These are phyloP conservation scores for Eimeria tenella DNA, from an alignment of 169 alveolate species.

Conservation along the genomic window DNA sequence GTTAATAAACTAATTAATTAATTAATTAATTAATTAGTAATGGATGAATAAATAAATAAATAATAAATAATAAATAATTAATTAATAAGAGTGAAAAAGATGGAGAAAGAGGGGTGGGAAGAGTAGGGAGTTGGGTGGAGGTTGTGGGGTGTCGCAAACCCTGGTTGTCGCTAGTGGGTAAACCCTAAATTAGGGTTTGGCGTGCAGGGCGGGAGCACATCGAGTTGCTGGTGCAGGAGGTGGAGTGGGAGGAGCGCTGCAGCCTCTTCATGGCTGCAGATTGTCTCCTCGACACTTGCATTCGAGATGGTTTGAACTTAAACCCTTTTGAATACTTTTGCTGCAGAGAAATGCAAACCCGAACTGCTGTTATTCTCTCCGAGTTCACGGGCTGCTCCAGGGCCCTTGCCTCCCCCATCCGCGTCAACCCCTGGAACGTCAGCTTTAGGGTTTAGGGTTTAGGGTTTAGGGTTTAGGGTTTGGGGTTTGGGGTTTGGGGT, in stretches of 20 bases:
- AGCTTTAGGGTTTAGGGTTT: neutral
- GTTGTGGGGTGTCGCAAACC: too few relatives aligned
- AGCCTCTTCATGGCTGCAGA: constrained; percentile 87
- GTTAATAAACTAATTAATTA: too few relatives aligned
- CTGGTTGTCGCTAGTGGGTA: too few relatives aligned
- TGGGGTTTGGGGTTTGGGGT: too few relatives aligned
- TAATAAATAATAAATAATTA: too few relatives aligned
- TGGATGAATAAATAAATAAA: too few relatives aligned
- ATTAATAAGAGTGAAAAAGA: too few relatives aligned
- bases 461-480: too few relatives aligned
- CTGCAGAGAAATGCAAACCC: constrained; percentile 79
- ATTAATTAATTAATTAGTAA: too few relatives aligned
- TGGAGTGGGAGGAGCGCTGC: constrained; percentile 76
- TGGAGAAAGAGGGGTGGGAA: too few relatives aligned
- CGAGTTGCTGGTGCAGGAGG: constrained; percentile 38
- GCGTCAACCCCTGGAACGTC: constrained; percentile 89
- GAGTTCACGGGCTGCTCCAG: constrained; percentile 89
- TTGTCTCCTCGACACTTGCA: constrained; percentile 88
- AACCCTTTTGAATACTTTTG: constrained; percentile 79
- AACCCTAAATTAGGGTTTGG: too few relatives aligned
- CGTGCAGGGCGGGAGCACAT: constrained; percentile 12
- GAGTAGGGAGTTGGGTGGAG: too few relatives aligned
- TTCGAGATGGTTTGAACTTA: constrained; percentile 89
- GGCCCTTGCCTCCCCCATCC: constrained; percentile 85
- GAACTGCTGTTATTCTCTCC: constrained; percentile 84